Evolutionary conservation across 495 filamentous ascomycete species (phyloP), one percentile per base, ranked within the genome.

Genomic region (Clohesyomyces aquaticus): DNA sequence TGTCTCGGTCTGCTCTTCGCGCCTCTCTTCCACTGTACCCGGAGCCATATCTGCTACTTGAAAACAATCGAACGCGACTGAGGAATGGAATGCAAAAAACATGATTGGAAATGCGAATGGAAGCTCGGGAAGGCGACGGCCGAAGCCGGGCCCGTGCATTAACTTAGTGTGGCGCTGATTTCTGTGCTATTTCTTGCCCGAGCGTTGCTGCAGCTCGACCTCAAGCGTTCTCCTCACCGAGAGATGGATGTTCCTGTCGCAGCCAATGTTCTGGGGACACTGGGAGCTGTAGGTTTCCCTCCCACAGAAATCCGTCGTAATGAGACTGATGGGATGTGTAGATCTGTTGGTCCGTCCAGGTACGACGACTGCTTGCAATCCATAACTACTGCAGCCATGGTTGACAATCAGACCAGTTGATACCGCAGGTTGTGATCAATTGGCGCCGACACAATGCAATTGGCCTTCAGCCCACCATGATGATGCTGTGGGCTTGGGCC

Each of bases 371-470:
- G 16, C 25, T 18, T n/a, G 19, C 26, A 16, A 4, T 25, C 43
- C 23, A 45, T 45, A 66, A 61, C 22, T 3, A 56, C 26, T 32
- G 28, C 12, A 27, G 2, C 19, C n/a, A 28, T 14, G 3, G 32
- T 54, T 66, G 25, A 45, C 35, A 21, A 16, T n/a, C 8, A 16
- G 23, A 10, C 4, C 72, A 88, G 81, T 78, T 88, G 28, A 75
- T 87, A 27, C 85, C 86, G 4, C 86, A 88, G 71, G 85, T 88
- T 53, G 69, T 85, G 22, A 81, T 87, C 65, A 88, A 88, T 69
- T 84, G 85, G 62, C 78, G 80, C 19, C 73, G 85, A 22, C 82
- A 87, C 60, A 73, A 84, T 73, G 84, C 84, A 0, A 77, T 74
- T 32, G 84, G 85, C 11, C 71, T 88, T 0, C 85, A 86, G 54